Base-by-base conservation (phyloP, 805 yeast genomes). In the Pichia insulana region DNA sequence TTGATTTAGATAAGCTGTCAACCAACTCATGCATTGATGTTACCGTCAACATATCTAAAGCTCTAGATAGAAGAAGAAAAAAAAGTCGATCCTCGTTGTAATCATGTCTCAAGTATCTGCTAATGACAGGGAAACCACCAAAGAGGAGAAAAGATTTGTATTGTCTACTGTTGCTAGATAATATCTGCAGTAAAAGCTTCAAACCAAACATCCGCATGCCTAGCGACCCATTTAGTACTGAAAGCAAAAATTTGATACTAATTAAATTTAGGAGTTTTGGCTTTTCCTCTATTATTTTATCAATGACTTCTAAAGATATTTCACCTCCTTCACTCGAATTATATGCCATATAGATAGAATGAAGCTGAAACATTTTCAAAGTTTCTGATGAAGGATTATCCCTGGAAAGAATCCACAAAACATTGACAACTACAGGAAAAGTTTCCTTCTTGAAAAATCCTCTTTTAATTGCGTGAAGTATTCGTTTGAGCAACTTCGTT, bases 161-260 rank as follows among this genome's bases (percentile, higher is more conserved):
- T 69, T 67, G 27, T 67, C 65, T 2, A 68, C 55, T 1, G 80
- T 80, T 7, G 71, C 57, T 7, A 69, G 56, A 13, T 64, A 56
- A 15, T 4, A 78, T 56, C 42, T 69, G 69, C 6, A 78, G 62
- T 16, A 84, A 55, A 12, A 84, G 57, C 19, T 51, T 41, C 25
- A 74, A 48, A 0, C 72, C 70, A 45, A 67, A 52, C 25, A 56
- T 53, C 3, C 63, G 64, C 3, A 71, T 70, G 37, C 62, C 55
- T 26, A 65, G 47, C 40, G 68, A 53, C 7, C 54, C 50, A 40
- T 73, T 61, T 11, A 83, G 54, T 12, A 83, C 55, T 10, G 83
- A 61, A 9, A 83, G 53, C 3, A 74, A 63, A 83, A 89, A 80
- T 53, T 80, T 82, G 6, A 80, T 68, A 1, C 85, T 73, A 2